phyloP scores from a whole-genome alignment of 2,329 filamentous ascomycete species.

The Ceratocystis alfenasii region DNA sequence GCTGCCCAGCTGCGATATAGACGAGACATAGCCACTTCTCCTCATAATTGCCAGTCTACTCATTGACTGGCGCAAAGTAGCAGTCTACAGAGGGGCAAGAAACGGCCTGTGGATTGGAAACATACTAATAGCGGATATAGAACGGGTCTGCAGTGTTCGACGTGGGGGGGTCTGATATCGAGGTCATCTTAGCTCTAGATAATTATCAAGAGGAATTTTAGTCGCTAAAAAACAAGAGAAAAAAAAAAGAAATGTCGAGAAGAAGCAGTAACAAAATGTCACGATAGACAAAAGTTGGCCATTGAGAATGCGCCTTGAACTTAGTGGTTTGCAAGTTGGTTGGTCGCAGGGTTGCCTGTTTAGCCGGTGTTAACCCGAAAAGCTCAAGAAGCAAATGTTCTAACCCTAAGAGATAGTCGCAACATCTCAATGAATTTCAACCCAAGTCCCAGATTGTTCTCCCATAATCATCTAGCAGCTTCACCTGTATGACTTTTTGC shows the following conservation, averaged over 20 bases:
- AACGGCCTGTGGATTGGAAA: constrained; percentile 17
- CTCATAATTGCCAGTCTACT: constrained; percentile 20
- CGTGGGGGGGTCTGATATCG: neutral
- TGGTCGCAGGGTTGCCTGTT: neutral
- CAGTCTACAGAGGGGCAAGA: neutral
- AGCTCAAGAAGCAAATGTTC: too few species aligned
- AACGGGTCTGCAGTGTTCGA: constrained; percentile 52
- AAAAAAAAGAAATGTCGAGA: neutral
- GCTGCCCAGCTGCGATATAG: neutral
- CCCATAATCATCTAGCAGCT: too few species aligned
- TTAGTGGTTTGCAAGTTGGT: neutral
- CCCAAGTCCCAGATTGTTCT: too few species aligned
- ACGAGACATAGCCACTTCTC: neutral
- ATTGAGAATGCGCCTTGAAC: neutral
- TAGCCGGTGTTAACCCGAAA: neutral
- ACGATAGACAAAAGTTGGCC: neutral
- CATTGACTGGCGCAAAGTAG: neutral
- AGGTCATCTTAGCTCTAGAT: neutral
- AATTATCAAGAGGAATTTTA: neutral
- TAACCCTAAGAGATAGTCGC: neutral
- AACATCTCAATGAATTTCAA: too few species aligned
- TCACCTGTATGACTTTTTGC: too few species aligned
- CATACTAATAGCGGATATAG: constrained; percentile 96
- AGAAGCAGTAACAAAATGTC: neutral
- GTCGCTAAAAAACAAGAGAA: neutral